Evolutionary conservation across 2,329 filamentous ascomycete genomes (phyloP).

Genomic region (Beauveria sp.): DNA sequence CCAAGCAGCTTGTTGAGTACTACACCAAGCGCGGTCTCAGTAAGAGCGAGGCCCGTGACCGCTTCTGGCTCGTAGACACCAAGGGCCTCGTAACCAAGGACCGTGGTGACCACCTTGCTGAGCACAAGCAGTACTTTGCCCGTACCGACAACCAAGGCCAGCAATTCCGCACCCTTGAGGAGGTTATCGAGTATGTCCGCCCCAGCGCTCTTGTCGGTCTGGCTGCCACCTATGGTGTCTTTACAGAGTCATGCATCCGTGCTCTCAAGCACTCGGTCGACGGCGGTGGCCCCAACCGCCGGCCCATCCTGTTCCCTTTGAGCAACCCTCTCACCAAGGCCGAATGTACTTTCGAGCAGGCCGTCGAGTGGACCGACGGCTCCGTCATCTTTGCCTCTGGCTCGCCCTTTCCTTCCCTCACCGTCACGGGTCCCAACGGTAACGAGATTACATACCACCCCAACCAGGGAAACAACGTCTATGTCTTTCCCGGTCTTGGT

Average conservation of each 20-base stretch:
- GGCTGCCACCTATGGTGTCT: constrained; percentile 88
- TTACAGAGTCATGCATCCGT: constrained; percentile 78
- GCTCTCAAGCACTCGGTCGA: constrained; percentile 59
- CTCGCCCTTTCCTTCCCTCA: constrained; percentile 76
- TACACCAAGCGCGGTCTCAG: constrained; percentile 88
- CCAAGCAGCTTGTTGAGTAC: constrained; percentile 95
- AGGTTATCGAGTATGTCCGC: constrained; percentile 90
- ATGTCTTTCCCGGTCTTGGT: constrained; percentile 94
- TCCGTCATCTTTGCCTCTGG: constrained; percentile 90
- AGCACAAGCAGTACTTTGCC: constrained; percentile 74
- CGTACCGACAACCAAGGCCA: constrained; percentile 56
- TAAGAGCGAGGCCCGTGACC: constrained; percentile 77
- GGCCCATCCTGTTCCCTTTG: constrained; percentile 89
- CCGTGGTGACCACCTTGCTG: constrained; percentile 85
- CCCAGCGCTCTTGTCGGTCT: constrained; percentile 91
- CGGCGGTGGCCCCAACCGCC: constrained; percentile 58
- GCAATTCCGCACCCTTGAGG: constrained; percentile 72
- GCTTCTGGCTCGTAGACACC: constrained; percentile 97
- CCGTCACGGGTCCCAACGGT: constrained; percentile 50
- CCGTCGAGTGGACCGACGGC: constrained; percentile 83
- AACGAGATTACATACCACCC: constrained; percentile 61
- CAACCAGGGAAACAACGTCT: constrained; percentile 80
- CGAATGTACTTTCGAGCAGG: constrained; percentile 95
- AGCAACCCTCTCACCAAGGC: constrained; percentile 95
- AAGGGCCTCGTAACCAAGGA: constrained; percentile 91